Evolutionary conservation across 2,329 filamentous ascomycete genomes (phyloP), one percentile per base, ranked within the genome.

Genomic region (Fusarium avenaceum): DNA sequence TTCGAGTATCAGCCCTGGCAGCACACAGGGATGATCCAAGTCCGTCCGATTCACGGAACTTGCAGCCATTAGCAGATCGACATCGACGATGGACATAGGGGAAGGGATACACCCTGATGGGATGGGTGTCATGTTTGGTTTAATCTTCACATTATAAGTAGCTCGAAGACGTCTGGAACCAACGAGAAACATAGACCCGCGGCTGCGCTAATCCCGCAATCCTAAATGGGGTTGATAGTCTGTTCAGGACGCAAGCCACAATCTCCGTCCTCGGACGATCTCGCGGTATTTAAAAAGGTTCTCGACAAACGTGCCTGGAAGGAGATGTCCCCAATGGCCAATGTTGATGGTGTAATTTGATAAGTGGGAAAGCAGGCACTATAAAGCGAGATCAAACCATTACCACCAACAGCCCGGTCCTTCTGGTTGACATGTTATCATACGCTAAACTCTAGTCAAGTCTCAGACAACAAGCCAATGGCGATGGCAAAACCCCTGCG

Each of bases 391-490:
- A 66, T 55, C 46, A 43, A 46, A n/a, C 43, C 49, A 48, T 57
- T 54, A 57, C 66, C 48, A 54, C 66, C 57, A 70, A 67, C 57
- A 60, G 40, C 42, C n/a, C 62, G 53, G 62, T 57, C 53, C 49
- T 65, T 33, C 49, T 65, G 57, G 59, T 47, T 69, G 66, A 80
- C 78, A 78, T 76, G 74, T 78, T 79, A 76, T 76, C 74, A 62
- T 67, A 62, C 72, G 62, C 63, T 65, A 75, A 35, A 42, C 52
- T 72, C 70, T 68, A 69, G 66, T 70, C 67, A 40, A 70, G 67
- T 75, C 67, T 75, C 62, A 71, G 62, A 43, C n/a, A 24, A 20
- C 26, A 57, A 47, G 52, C 79, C 79, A 81, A 80, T 81, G 38
- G 62, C 42, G 51, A 50, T 28, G n/a, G 30, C n/a, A 48, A 73